A percentile compares a stretch with the other conserved stretches of the same genome.
These are phyloP conservation scores for Diphasiastrum complanatum DNA, from an alignment of 83 land plant species.

Conservation along the genomic window DNA sequence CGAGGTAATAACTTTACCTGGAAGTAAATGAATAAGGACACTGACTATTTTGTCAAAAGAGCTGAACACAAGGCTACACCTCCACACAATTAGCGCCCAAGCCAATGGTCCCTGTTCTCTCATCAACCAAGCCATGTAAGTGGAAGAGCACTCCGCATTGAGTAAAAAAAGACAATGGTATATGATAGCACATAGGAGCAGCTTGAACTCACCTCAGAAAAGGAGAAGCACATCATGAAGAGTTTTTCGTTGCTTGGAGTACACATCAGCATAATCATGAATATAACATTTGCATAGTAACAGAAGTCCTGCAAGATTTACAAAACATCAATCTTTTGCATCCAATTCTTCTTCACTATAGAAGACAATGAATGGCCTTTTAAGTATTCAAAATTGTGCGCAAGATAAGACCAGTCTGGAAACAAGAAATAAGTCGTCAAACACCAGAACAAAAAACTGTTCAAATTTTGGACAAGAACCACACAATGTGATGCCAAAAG, in stretches of 20 bases:
- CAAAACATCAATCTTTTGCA: not conserved
- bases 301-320: conserved; percentile 81
- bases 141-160: too few species aligned
- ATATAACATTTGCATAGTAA: conserved; percentile 91
- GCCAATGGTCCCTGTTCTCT: conserved; percentile 99
- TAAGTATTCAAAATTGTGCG: too few species aligned
- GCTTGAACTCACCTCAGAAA: conserved; percentile 67
- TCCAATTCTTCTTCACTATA: not conserved
- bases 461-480: too few species aligned
- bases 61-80: conserved; percentile 95
- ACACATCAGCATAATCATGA: conserved; percentile 63
- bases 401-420: too few species aligned
- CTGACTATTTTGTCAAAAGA: conserved; percentile 92
- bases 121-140: too few species aligned
- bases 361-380: not conserved
- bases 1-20: conserved; percentile 68
- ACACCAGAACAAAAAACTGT: too few species aligned
- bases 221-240: conserved; percentile 94
- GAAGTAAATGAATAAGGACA: conserved; percentile 92
- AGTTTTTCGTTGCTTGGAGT: conserved; percentile 79
- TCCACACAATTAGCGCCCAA: conserved; percentile 98
- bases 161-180: not conserved
- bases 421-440: too few species aligned
- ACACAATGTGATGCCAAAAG: too few species aligned
- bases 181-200: too few species aligned